Conservation (phyloP, 768 basidiomycete species). For the Phlegmacium glaucopus region DNA sequence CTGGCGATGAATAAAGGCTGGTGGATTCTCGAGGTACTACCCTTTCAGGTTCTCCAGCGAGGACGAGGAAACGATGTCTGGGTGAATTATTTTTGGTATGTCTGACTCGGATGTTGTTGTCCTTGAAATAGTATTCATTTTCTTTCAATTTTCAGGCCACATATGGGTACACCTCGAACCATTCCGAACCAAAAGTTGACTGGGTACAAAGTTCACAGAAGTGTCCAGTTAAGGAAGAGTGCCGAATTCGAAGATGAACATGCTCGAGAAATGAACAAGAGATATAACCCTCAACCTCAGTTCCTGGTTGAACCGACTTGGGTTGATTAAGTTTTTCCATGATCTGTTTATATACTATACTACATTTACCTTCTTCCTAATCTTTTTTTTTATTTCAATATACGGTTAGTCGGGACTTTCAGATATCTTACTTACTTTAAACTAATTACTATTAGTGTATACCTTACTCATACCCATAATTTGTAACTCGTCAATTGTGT, state of each 20-base stretch:
- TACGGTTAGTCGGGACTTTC: too few relatives aligned
- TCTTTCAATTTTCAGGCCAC: conserved; percentile 25
- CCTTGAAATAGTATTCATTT: background rate
- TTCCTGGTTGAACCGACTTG: conserved; percentile 30
- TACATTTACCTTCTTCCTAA: background rate
- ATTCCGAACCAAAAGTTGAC: conserved; percentile 39
- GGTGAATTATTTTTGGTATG: conserved; percentile 32
- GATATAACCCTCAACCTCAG: conserved; percentile 25
- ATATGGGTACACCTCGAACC: conserved; percentile 32
- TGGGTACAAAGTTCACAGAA: conserved; percentile 48
- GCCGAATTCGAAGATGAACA: conserved; percentile 36
- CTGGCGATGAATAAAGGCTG: conserved; percentile 43
- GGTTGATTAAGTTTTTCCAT: conserved; percentile 26
- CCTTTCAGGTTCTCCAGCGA: conserved; percentile 27
- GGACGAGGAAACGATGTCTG: conserved; percentile 32
- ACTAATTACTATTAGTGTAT: too few relatives aligned
- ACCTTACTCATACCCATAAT: too few relatives aligned
- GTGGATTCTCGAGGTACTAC: conserved; percentile 69
- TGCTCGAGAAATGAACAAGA: conserved; percentile 24
- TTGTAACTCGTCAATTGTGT: too few relatives aligned
- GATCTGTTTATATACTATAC: background rate
- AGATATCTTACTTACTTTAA: too few relatives aligned
- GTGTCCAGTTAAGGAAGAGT: conserved; percentile 52
- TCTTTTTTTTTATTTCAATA: too few relatives aligned
- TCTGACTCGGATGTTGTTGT: conserved; percentile 2